Conservation (phyloP, 345 rosid genomes). For the Bruguiera gymnorhiza region DNA sequence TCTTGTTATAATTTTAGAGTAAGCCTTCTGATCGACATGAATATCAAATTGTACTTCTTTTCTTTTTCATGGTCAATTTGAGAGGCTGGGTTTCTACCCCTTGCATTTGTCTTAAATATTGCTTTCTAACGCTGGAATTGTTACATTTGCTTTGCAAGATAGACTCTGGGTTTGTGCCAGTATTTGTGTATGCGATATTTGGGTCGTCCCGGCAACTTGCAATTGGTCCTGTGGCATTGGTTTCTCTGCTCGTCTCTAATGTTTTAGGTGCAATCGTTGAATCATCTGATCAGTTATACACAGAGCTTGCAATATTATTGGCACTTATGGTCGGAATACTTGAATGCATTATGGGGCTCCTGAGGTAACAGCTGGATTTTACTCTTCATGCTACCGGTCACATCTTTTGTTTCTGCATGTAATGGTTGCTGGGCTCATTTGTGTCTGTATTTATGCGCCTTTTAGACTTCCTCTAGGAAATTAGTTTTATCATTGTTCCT, state of each 20-base stretch:
- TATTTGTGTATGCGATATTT: slow-evolving; percentile 79
- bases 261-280: slow-evolving; percentile 65
- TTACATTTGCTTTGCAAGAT: slow-evolving; percentile 31
- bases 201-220: slow-evolving; percentile 99
- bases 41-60: background rate
- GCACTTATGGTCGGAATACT: slow-evolving; percentile 91
- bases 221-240: slow-evolving; percentile 98
- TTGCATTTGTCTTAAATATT: background rate
- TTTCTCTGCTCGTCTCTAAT: slow-evolving; percentile 94
- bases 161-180: slow-evolving; percentile 92
- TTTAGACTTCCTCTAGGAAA: background rate
- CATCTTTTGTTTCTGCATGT: background rate
- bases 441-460: background rate
- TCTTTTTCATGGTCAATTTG: background rate
- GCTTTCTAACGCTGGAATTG: slow-evolving; percentile 8
- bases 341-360: slow-evolving; percentile 90
- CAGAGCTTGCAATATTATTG: slow-evolving; percentile 87
- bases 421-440: background rate
- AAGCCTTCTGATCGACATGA: slow-evolving; percentile 1
- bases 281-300: slow-evolving; percentile 64
- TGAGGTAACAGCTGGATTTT: slow-evolving; percentile 53
- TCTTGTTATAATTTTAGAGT: background rate
- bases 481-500: background rate
- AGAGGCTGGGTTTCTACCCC: background rate
- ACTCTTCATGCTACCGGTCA: slow-evolving; percentile 3